Conservation (phyloP, 2,329 filamentous ascomycete genomes). For the Botrytis paeoniae region DNA sequence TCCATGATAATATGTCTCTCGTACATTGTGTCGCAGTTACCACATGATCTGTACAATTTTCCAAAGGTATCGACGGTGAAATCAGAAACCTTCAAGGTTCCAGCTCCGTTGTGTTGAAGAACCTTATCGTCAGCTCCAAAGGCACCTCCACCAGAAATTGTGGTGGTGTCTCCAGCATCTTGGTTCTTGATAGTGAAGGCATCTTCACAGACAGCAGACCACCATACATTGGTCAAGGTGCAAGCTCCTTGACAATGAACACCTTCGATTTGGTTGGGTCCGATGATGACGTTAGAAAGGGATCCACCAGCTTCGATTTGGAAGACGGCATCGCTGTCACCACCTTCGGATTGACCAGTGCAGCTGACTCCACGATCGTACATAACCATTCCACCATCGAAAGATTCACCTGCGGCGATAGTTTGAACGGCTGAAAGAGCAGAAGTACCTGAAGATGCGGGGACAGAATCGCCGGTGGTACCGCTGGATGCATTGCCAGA, state of each 20-base stretch:
- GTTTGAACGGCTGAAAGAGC: constrained; percentile 43
- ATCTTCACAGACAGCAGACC: constrained; percentile 32
- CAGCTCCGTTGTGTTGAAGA: constrained; percentile 43
- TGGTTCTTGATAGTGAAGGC: constrained; percentile 32
- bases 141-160: constrained; percentile 45
- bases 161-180: constrained; percentile 40
- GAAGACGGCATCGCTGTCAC: constrained; percentile 39
- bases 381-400: constrained; percentile 48
- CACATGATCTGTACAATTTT: constrained; percentile 50
- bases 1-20: constrained; percentile 40
- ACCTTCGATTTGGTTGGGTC: constrained; percentile 38
- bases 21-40: constrained; percentile 44
- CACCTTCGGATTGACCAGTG: constrained; percentile 43
- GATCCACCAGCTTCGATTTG: constrained; percentile 36
- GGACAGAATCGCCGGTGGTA: background rate
- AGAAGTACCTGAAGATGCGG: constrained; percentile 40
- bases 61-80: constrained; percentile 46
- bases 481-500: background rate
- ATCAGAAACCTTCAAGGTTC: constrained; percentile 37
- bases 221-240: constrained; percentile 35
- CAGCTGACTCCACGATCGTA: constrained; percentile 45
- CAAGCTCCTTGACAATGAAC: constrained; percentile 31
- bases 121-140: constrained; percentile 43
- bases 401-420: constrained; percentile 43
- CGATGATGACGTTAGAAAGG: constrained; percentile 39